Conservation (phyloP, 176 grass and related monocot genomes). For the Panicum miliaceum region DNA sequence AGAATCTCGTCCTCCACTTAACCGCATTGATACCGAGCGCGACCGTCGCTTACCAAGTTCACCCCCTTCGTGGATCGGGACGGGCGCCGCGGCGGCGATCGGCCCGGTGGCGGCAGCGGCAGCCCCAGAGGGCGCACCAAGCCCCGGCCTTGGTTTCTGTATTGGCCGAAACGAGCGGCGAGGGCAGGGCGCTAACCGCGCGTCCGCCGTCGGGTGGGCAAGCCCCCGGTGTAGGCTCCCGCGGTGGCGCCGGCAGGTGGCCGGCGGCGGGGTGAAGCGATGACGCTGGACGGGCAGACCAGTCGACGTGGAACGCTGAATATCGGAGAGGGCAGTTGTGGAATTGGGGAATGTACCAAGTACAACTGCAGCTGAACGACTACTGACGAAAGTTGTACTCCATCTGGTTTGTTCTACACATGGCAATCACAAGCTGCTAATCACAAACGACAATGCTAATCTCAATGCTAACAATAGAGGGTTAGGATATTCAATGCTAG, state of each 20-base stretch:
- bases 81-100: constrained; percentile 26
- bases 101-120: not conserved
- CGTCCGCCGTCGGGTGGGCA: not conserved
- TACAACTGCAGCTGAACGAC: not conserved
- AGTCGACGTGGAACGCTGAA: constrained; percentile 14
- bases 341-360: constrained; percentile 10
- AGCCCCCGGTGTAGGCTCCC: not conserved
- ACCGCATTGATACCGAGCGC: not conserved
- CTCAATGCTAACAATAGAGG: not conserved
- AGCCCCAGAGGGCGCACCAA: not conserved
- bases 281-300: not conserved
- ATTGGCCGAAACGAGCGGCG: not conserved
- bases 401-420: constrained; percentile 34
- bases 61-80: constrained; percentile 22
- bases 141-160: not conserved
- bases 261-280: not conserved
- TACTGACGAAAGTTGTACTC: not conserved
- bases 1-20: not conserved
- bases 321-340: not conserved
- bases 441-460: constrained; percentile 2
- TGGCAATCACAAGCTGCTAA: constrained; percentile 20
- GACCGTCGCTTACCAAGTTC: constrained; percentile 18
- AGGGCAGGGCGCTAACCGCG: not conserved
- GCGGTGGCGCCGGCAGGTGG: not conserved
- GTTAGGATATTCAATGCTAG: no score